Conservation (phyloP, 208 protist species). For the Leishmania gerbilli region DNA sequence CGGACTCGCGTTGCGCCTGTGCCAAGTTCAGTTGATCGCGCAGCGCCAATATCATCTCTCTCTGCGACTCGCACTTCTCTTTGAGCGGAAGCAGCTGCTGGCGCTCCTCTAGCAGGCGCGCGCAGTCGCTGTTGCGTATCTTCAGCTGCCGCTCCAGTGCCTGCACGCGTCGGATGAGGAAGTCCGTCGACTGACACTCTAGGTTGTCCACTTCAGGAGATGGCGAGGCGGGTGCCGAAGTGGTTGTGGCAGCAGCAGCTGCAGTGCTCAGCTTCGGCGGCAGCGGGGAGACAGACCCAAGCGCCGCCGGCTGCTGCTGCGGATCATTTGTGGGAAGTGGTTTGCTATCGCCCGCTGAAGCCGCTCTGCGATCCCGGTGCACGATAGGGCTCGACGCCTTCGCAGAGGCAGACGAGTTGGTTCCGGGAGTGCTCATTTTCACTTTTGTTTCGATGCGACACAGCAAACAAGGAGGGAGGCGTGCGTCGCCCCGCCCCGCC, state of each 20-base stretch:
- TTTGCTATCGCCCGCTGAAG: neutral
- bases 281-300: neutral
- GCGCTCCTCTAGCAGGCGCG: conserved; percentile 52
- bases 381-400: too few relatives aligned
- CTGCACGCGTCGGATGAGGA: conserved; percentile 53
- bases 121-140: conserved; percentile 62
- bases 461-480: neutral
- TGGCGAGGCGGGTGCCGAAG: neutral
- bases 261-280: neutral
- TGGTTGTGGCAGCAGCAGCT: neutral
- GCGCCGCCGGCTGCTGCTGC: neutral
- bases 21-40: conserved; percentile 41
- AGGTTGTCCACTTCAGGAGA: conserved; percentile 11
- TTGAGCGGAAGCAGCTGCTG: conserved; percentile 39
- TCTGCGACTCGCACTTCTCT: conserved; percentile 62
- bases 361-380: neutral
- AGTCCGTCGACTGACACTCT: conserved; percentile 48
- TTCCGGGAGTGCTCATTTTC: neutral
- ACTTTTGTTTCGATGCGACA: neutral
- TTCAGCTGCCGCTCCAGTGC: conserved; percentile 66
- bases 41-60: conserved; percentile 54
- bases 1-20: conserved; percentile 44
- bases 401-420: neutral
- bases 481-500: too few relatives aligned
- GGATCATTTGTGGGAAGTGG: neutral